Percentiles rank a stretch among this genome's conserved stretches.
phyloP scores from a whole-genome alignment of 305 asterid genomes.

The Plantago rigida region DNA sequence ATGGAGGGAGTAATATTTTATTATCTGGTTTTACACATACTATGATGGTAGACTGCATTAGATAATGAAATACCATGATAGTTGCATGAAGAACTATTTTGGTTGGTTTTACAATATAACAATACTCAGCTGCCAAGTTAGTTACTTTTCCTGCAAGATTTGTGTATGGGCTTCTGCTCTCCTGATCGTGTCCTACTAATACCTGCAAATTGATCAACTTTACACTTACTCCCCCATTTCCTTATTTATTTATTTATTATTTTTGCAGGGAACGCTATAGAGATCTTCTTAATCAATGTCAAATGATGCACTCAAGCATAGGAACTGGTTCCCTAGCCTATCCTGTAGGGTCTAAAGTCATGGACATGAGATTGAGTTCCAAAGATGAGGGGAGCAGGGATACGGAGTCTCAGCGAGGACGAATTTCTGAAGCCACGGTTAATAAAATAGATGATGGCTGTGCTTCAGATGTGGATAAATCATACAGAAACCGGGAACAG shows the following conservation, averaged over 20 bases:
- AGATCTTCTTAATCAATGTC: conserved; percentile 81
- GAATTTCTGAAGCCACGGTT: conserved; percentile 36
- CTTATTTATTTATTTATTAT: too few relatives aligned
- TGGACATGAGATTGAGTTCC: conserved; percentile 92
- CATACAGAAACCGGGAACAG: conserved; percentile 30
- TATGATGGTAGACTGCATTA: too few relatives aligned
- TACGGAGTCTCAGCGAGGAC: conserved; percentile 42
- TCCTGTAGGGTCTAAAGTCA: conserved; percentile 86
- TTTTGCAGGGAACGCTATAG: conserved; percentile 66
- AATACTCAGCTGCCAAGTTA: not conserved
- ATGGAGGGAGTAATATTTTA: too few relatives aligned
- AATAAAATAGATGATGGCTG: conserved; percentile 32
- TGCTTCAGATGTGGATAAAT: conserved; percentile 41
- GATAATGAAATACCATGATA: too few relatives aligned
- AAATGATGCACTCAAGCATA: conserved; percentile 83
- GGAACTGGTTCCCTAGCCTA: conserved; percentile 97
- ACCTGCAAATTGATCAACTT: conserved; percentile 18
- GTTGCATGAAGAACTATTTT: not conserved
- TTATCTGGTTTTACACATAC: too few relatives aligned
- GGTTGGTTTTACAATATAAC: conserved; percentile 7
- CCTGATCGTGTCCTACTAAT: too few relatives aligned
- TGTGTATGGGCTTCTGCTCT: too few relatives aligned
- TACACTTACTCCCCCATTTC: not conserved
- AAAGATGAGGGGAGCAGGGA: conserved; percentile 55
- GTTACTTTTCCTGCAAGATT: not conserved